Conservation (phyloP, 108 stramenopile species). For the Cyclotella distinguenda region DNA sequence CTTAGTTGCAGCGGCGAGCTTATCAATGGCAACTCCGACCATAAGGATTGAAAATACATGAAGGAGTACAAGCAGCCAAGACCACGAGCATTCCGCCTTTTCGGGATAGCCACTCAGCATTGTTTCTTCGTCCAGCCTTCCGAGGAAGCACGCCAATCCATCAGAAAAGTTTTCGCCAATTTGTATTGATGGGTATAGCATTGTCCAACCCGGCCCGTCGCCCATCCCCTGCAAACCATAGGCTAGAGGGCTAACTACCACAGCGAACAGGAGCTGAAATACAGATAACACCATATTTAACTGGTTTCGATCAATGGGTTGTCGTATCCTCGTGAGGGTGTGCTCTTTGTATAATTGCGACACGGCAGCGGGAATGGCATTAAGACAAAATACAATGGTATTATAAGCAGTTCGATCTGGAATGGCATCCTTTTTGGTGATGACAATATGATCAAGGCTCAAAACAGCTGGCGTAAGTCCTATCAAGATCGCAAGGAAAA, state of each 20-base stretch:
- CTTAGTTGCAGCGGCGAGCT: conserved; percentile 63
- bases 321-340: conserved; percentile 63
- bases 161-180: conserved; percentile 69
- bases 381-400: conserved; percentile 68
- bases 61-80: conserved; percentile 50
- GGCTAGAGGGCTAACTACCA: conserved; percentile 75
- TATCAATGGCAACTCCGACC: conserved; percentile 80
- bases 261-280: conserved; percentile 74
- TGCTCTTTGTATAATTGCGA: conserved; percentile 87
- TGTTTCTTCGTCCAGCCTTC: conserved; percentile 58
- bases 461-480: conserved; percentile 66
- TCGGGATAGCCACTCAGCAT: conserved; percentile 58
- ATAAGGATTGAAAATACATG: conserved; percentile 74
- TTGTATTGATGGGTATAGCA: conserved; percentile 63
- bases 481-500: conserved; percentile 68
- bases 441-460: conserved; percentile 58
- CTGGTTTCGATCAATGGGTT: conserved; percentile 74
- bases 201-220: conserved; percentile 56
- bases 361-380: conserved; percentile 69
- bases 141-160: conserved; percentile 74
- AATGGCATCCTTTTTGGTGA: conserved; percentile 57
- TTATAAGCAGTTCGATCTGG: conserved; percentile 72
- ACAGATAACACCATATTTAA: conserved; percentile 72
- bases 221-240: conserved; percentile 76
- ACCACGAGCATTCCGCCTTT: conserved; percentile 54